Conservation (phyloP, 441 rosid genomes). For the Populus trichocarpa region DNA sequence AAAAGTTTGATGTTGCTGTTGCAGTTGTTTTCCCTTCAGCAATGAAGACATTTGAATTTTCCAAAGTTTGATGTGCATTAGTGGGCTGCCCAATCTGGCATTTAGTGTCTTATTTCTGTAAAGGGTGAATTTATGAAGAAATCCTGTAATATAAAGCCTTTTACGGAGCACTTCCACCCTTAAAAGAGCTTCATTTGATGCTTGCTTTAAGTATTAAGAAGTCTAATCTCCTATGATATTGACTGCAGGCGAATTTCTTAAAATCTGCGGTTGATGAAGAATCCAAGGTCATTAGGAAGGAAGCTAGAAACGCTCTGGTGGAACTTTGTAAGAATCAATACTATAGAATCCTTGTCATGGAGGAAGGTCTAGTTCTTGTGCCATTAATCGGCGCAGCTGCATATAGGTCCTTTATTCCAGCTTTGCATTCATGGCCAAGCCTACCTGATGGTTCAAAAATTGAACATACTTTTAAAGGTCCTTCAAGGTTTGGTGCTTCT, state of each 20-base stretch:
- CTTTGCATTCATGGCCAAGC: conserved; percentile 66
- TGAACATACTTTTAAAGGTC: conserved; percentile 46
- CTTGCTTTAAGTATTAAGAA: not conserved
- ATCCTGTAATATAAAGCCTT: not conserved
- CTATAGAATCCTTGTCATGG: conserved; percentile 68
- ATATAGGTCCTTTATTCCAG: conserved; percentile 62
- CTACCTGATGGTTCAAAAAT: conserved; percentile 72
- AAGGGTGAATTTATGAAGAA: not conserved
- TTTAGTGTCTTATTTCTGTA: not conserved
- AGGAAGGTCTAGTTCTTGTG: conserved; percentile 81
- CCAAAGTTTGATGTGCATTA: not conserved
- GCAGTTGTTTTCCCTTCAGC: not conserved
- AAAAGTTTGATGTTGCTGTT: not conserved
- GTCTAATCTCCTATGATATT: conserved; percentile 3
- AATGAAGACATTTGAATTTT: not conserved
- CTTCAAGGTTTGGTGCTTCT: conserved; percentile 71
- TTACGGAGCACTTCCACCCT: not conserved
- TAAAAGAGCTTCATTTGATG: not conserved
- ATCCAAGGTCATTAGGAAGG: conserved; percentile 52
- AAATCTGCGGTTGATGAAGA: conserved; percentile 42
- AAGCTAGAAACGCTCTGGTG: conserved; percentile 66
- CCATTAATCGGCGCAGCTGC: conserved; percentile 74
- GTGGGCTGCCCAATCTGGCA: not conserved
- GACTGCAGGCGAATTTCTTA: conserved; percentile 58
- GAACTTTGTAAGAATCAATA: conserved; percentile 75